These are phyloP conservation scores for Penicillium macrosclerotiorum DNA, from an alignment of 495 filamentous ascomycete species.

Conservation along the genomic window DNA sequence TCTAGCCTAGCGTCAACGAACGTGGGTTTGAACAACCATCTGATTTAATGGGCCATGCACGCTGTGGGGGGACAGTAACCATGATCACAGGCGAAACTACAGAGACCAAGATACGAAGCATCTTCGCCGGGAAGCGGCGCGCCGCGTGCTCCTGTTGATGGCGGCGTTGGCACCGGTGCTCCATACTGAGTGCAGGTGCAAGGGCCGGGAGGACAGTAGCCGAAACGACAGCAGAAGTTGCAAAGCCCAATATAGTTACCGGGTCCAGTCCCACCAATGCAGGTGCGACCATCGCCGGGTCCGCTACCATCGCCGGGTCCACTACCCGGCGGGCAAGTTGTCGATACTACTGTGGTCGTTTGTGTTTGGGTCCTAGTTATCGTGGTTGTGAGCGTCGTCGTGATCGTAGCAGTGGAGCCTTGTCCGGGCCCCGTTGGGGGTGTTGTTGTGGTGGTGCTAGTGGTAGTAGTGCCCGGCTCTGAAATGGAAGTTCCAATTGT, in stretches of 20 bases:
- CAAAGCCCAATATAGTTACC: conserved; percentile 44
- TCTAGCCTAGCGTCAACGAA: too few species aligned
- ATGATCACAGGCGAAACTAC: conserved; percentile 40
- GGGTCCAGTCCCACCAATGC: conserved; percentile 36
- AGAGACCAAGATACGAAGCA: conserved; percentile 39
- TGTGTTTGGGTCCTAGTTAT: conserved; percentile 9
- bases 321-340: conserved; percentile 5
- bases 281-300: conserved; percentile 12
- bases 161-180: conserved; percentile 21
- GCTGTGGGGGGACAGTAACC: conserved; percentile 43
- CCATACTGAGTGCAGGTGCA: conserved; percentile 40
- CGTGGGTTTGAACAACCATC: neutral
- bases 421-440: conserved; percentile 11
- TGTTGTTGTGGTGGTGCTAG: conserved; percentile 8
- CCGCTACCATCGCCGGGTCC: too few species aligned
- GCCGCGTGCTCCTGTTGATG: conserved; percentile 24
- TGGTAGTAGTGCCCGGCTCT: conserved; percentile 9
- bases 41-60: conserved; percentile 16
- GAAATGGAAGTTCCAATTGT: conserved; percentile 9
- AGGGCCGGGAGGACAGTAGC: conserved; percentile 39
- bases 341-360: conserved; percentile 7
- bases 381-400: conserved; percentile 10
- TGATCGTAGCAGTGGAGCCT: conserved; percentile 9
- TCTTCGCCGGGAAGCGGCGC: conserved; percentile 28
- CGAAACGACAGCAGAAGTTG: conserved; percentile 36